Evolutionary conservation across 768 basidiomycete species (phyloP), one percentile per base, ranked within the genome.

Genomic region (Suillus paluster): DNA sequence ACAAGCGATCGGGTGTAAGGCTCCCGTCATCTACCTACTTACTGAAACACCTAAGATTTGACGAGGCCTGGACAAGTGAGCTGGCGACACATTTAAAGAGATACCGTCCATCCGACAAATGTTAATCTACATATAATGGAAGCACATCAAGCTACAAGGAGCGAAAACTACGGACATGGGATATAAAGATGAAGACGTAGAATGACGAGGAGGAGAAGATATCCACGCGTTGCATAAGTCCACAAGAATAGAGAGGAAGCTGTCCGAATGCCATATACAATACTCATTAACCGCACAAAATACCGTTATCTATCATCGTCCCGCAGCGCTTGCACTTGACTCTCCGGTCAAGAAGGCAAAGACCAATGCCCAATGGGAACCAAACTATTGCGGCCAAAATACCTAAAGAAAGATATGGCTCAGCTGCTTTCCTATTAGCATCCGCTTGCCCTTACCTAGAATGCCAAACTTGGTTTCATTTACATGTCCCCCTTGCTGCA

Each of bases 301-400:
- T 56, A n/a, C 81, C 79, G 4, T 77, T 68, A 36, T 80, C 78
- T 17, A 84, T 60, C 4, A 73, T 46, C 30, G 63, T 50, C 5
- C 82, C 82, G 41, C 84, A 85, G n/a, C 82, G 78, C 27, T 69
- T 73, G 74, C 92, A 95, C 64, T 80, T 82, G 33, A 91, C 88
- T 55, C 81, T 77, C 48, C 89, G 82, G 72, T 95, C 93, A 27
- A 95, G 79, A 10, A 94, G 74, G 68, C 93, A 95, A 6, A 90
- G 77, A 2, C 86, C 91, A 42, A 95, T 81, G 5, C 93, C 93
- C 0, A 94, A 74, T 4, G 93, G 93, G 78, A 95, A 95, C 92
- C 91, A 94, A 62, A 94, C 78, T 27, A 95, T 77, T 5, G 93
- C 92, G 9, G 90, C 90, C n/a, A 95, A 75, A 36, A 94, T 74